These are phyloP conservation scores for Axilococcus clingmanii DNA, from an alignment of 139 green algal species.

Conservation along the genomic window DNA sequence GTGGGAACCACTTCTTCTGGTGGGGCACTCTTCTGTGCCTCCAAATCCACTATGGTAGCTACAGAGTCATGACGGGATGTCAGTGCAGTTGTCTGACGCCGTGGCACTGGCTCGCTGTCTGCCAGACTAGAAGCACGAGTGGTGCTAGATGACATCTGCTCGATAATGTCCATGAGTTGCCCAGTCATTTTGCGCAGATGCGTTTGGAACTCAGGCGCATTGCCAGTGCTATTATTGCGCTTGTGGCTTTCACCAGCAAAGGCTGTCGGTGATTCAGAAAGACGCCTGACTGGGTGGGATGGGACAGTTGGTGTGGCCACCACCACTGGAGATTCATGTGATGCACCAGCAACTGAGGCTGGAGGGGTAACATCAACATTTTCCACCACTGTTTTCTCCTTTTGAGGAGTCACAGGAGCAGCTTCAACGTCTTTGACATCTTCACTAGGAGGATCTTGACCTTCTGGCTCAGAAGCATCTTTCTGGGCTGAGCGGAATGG, in stretches of 20 bases:
- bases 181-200: constrained; percentile 16
- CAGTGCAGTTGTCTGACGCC: not conserved
- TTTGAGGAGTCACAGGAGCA: no score
- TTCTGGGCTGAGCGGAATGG: no score
- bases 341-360: no score
- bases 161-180: constrained; percentile 15
- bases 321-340: no score
- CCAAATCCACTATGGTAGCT: constrained; percentile 17
- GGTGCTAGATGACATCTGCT: constrained; percentile 7
- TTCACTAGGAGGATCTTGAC: no score
- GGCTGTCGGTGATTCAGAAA: not conserved
- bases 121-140: not conserved
- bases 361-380: no score
- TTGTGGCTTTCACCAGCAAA: not conserved
- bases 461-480: no score
- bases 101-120: not conserved
- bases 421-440: no score
- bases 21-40: not conserved
- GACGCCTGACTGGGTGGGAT: no score
- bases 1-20: constrained; percentile 2
- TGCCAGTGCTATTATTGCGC: not conserved
- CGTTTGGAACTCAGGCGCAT: not conserved
- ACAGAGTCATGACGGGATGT: constrained; percentile 6
- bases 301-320: no score
- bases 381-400: no score